phyloP scores from a whole-genome alignment of 2,329 filamentous ascomycete genomes.

The Fusarium nelsonii region DNA sequence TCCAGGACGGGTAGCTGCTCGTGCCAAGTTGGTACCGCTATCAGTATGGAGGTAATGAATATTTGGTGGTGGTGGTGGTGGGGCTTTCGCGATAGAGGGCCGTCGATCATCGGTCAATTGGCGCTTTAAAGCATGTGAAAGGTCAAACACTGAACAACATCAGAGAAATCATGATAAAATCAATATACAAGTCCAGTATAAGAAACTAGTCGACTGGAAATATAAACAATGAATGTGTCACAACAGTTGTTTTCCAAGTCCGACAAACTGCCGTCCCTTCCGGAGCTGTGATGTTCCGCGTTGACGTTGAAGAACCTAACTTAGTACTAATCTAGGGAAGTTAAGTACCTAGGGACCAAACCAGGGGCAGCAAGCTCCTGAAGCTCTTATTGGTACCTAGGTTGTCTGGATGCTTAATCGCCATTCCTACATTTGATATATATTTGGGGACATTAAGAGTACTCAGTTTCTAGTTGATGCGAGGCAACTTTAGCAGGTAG shows the following conservation, averaged over 20 bases:
- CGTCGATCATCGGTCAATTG: conserved; percentile 17
- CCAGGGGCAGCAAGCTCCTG: conserved; percentile 7
- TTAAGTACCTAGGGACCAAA: background rate
- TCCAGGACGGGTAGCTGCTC: conserved; percentile 27
- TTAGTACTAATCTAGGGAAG: too few relatives aligned
- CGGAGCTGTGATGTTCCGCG: conserved; percentile 42
- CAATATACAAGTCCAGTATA: background rate
- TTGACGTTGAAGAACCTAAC: conserved; percentile 17
- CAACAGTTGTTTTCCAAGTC: background rate
- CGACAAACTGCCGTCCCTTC: conserved; percentile 32
- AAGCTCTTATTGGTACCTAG: conserved; percentile 18
- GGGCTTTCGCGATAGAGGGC: conserved; percentile 18
- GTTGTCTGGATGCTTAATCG: background rate
- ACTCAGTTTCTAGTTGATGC: background rate
- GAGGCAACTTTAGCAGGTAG: background rate
- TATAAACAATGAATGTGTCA: background rate
- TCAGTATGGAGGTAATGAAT: background rate
- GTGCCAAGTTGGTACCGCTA: conserved; percentile 5
- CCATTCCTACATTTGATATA: background rate
- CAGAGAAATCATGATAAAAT: background rate
- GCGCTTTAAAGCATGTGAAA: background rate
- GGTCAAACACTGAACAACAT: background rate
- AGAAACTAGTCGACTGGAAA: background rate
- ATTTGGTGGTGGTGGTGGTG: conserved; percentile 31
- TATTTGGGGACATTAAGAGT: too few relatives aligned